A percentile compares a stretch with the other conserved stretches of the same genome.
These are phyloP conservation scores for Botryotinia convoluta DNA, from an alignment of 2,329 filamentous ascomycete genomes.

Conservation along the genomic window DNA sequence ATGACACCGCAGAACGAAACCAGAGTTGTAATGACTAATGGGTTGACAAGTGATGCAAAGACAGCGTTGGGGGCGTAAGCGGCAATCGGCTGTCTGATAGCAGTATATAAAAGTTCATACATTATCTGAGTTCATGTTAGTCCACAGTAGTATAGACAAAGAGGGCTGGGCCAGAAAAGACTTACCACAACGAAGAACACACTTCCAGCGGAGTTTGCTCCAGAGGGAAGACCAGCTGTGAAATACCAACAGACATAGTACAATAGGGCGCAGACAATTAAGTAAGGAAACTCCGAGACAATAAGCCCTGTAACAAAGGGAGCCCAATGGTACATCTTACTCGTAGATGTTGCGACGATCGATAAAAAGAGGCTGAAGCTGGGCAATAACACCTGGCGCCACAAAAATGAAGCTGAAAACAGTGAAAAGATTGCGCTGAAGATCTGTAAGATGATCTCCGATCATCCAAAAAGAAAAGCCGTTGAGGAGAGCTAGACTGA, in stretches of 20 bases:
- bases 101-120: conserved; percentile 47
- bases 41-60: conserved; percentile 57
- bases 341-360: conserved; percentile 56
- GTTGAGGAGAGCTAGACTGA: conserved; percentile 55
- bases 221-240: conserved; percentile 50
- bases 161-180: not conserved
- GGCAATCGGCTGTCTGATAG: conserved; percentile 60
- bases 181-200: conserved; percentile 50
- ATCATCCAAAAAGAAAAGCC: conserved; percentile 62
- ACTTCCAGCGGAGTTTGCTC: conserved; percentile 47
- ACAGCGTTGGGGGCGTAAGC: conserved; percentile 61
- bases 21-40: conserved; percentile 54
- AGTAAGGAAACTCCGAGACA: conserved; percentile 47
- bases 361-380: conserved; percentile 58
- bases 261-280: conserved; percentile 44
- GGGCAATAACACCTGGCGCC: conserved; percentile 55
- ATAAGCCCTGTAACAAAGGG: conserved; percentile 55
- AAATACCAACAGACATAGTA: conserved; percentile 58
- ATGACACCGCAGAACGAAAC: conserved; percentile 73
- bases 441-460: conserved; percentile 49
- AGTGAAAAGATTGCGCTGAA: conserved; percentile 57
- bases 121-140: not conserved
- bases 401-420: conserved; percentile 64
- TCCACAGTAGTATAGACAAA: not conserved
- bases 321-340: conserved; percentile 60